These are phyloP conservation scores for Penicillium paneum DNA, from an alignment of 2,329 filamentous ascomycete species.

Conservation along the genomic window DNA sequence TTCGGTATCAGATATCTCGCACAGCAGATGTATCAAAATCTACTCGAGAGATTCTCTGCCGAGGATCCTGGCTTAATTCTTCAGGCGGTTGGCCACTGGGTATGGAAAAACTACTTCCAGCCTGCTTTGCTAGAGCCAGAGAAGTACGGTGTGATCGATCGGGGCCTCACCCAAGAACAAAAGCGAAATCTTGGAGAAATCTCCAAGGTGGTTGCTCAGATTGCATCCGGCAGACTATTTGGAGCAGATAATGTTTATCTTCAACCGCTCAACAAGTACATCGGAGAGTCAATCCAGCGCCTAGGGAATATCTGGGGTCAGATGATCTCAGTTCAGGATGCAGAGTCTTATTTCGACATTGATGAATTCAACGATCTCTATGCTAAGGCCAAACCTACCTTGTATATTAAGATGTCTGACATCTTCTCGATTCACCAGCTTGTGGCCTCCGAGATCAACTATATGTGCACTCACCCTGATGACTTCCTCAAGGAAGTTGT, in stretches of 20 bases:
- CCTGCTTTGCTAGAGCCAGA: slow-evolving; percentile 87
- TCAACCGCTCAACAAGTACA: slow-evolving; percentile 88
- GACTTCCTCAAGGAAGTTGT: slow-evolving; percentile 89
- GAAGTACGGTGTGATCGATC: slow-evolving; percentile 88
- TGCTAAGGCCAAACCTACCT: slow-evolving; percentile 88
- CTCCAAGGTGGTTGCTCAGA: slow-evolving; percentile 84
- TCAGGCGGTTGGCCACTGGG: slow-evolving; percentile 82
- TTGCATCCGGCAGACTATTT: slow-evolving; percentile 83
- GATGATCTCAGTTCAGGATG: slow-evolving; percentile 77
- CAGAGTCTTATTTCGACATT: slow-evolving; percentile 92
- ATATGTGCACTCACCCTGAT: slow-evolving; percentile 75
- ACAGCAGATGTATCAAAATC: slow-evolving; percentile 76
- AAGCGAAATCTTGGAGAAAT: slow-evolving; percentile 91
- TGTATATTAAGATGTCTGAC: slow-evolving; percentile 99
- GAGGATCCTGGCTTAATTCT: slow-evolving; percentile 75
- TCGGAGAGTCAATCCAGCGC: slow-evolving; percentile 78
- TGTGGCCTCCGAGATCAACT: slow-evolving; percentile 72
- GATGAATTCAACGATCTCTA: slow-evolving; percentile 99
- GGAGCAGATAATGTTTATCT: slow-evolving; percentile 93
- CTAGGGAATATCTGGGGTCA: slow-evolving; percentile 71
- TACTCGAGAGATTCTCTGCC: slow-evolving; percentile 72
- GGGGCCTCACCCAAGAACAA: slow-evolving; percentile 81
- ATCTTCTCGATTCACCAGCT: slow-evolving; percentile 95
- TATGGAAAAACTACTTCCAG: slow-evolving; percentile 92
- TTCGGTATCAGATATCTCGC: slow-evolving; percentile 88